These are phyloP conservation scores for Fomitopsis pulvina DNA, from an alignment of 768 basidiomycete genomes.

Conservation along the genomic window DNA sequence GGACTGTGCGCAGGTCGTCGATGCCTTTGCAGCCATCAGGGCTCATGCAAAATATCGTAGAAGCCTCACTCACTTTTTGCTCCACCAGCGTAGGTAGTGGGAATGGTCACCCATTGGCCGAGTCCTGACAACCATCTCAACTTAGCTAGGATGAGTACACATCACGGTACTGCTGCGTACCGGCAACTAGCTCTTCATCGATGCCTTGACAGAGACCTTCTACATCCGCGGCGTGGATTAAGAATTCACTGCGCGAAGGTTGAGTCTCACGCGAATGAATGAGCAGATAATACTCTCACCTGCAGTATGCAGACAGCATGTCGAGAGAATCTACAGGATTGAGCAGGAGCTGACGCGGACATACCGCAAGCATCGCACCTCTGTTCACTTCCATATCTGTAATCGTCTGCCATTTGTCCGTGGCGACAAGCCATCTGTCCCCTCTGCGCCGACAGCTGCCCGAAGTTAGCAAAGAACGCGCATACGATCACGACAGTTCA, in stretches of 20 bases:
- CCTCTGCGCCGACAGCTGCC: constrained; percentile 77
- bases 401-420: constrained; percentile 98
- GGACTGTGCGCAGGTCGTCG: constrained; percentile 74
- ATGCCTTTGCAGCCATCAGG: constrained; percentile 44
- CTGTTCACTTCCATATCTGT: constrained; percentile 89
- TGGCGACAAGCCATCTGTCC: constrained; percentile 86
- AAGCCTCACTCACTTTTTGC: constrained; percentile 60
- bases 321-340: constrained; percentile 63
- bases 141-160: neutral
- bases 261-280: constrained; percentile 22
- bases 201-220: constrained; percentile 97
- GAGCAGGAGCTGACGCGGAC: neutral
- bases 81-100: constrained; percentile 96
- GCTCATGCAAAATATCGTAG: neutral
- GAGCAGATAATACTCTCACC: constrained; percentile 32
- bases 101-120: constrained; percentile 86
- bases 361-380: constrained; percentile 37
- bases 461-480: neutral
- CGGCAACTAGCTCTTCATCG: constrained; percentile 78
- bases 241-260: constrained; percentile 54
- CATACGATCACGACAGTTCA: constrained; percentile 24
- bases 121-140: constrained; percentile 44
- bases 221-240: constrained; percentile 98
- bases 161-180: constrained; percentile 35
- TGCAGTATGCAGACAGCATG: constrained; percentile 74